These are phyloP conservation scores for Ogataea nonfermentans DNA, from an alignment of 805 yeast genomes.

Conservation along the genomic window DNA sequence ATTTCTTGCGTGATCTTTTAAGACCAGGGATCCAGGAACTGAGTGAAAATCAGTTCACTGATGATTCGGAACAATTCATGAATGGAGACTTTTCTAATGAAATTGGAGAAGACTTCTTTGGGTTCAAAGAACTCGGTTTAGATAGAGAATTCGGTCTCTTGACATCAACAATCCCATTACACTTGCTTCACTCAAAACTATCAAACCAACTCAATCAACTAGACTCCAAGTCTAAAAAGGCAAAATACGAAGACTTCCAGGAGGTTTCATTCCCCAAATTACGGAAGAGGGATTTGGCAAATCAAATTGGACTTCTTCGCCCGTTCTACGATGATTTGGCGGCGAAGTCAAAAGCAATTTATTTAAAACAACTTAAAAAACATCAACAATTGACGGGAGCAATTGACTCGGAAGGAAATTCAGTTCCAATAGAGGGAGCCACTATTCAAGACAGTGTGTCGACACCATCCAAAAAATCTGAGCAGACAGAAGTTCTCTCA, in stretches of 20 bases:
- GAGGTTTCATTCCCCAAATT: conserved; percentile 54
- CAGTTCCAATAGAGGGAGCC: conserved; percentile 13
- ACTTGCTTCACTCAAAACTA: conserved; percentile 74
- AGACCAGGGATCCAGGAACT: conserved; percentile 74
- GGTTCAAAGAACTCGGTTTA: conserved; percentile 89
- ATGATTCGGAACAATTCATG: conserved; percentile 89
- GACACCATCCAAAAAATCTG: not conserved
- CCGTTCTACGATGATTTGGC: conserved; percentile 49
- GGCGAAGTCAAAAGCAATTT: conserved; percentile 41
- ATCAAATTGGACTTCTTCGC: conserved; percentile 56
- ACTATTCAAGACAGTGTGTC: conserved; percentile 2
- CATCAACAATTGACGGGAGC: conserved; percentile 27
- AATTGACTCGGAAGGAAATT: not conserved
- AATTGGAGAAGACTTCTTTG: conserved; percentile 96
- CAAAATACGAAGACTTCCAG: conserved; percentile 64
- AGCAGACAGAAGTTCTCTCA: conserved; percentile 11
- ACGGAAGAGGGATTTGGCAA: conserved; percentile 47
- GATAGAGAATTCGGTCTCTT: conserved; percentile 88
- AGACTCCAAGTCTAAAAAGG: conserved; percentile 44
- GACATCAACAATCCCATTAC: conserved; percentile 85
- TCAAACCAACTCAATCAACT: conserved; percentile 53
- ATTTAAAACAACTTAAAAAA: conserved; percentile 44
- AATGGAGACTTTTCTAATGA: conserved; percentile 94
- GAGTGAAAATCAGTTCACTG: conserved; percentile 76
- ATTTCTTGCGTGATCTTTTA: conserved; percentile 72